These are phyloP conservation scores for Hemileccinum hortonii DNA, from an alignment of 1,284 basidiomycete genomes.

Conservation along the genomic window DNA sequence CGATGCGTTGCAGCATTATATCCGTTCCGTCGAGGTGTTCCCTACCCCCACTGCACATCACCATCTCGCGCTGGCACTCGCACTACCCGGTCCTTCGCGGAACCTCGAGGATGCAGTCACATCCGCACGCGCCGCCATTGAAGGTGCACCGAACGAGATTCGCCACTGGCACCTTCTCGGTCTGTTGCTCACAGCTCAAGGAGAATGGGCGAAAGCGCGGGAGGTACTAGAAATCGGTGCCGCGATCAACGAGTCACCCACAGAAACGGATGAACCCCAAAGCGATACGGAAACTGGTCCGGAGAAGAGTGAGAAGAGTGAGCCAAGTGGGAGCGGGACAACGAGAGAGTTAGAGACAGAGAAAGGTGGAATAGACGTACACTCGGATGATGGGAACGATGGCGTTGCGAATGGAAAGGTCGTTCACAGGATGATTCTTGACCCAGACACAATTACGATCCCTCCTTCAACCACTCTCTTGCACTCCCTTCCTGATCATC, in stretches of 20 bases:
- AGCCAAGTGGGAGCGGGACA: background rate
- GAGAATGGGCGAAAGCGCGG: conserved; percentile 79
- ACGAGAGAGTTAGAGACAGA: conserved; percentile 15
- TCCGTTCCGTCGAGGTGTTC: conserved; percentile 51
- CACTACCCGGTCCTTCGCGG: conserved; percentile 62
- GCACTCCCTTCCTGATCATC: conserved; percentile 52
- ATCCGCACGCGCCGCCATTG: conserved; percentile 74
- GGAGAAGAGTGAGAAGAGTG: conserved; percentile 8
- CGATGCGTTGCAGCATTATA: conserved; percentile 59
- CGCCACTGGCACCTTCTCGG: conserved; percentile 93
- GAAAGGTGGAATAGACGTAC: conserved; percentile 1
- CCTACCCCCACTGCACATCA: conserved; percentile 69
- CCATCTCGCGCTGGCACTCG: conserved; percentile 77
- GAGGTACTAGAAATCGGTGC: conserved; percentile 76
- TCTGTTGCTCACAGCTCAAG: conserved; percentile 75
- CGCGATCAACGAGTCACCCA: conserved; percentile 42
- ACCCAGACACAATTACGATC: conserved; percentile 36
- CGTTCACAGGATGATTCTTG: conserved; percentile 35
- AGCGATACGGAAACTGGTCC: conserved; percentile 22
- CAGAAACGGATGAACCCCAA: conserved; percentile 16
- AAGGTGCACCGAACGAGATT: conserved; percentile 70
- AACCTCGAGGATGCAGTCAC: conserved; percentile 69
- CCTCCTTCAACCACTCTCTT: conserved; percentile 53
- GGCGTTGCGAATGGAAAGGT: background rate
- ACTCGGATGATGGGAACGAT: background rate